Evolutionary conservation across 257 asterid species (phyloP), one percentile per base, ranked within the genome.

Genomic region (Dorcoceras hygrometricum): DNA sequence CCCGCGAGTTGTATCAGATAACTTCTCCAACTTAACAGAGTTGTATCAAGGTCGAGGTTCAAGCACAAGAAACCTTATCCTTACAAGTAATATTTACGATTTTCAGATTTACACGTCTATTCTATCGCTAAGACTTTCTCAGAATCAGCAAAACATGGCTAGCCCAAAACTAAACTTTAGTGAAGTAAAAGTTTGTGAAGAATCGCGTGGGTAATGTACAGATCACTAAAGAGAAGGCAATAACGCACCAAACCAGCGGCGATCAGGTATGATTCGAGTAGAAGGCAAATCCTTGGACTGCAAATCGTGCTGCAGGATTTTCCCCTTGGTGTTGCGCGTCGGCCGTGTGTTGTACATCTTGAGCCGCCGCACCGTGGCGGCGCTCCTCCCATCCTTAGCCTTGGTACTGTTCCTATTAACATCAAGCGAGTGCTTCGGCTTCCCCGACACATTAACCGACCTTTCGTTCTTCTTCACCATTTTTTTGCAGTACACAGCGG

Each of bases 371-470:
- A 94, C 97, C 0, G 97, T 90, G 80, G 96, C 86, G 73, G 96
- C 83, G 81, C 86, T 90, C 25, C 97, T 88, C 36, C 81, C 83
- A 69, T 69, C 34, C 57, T 73, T 85, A 25, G 36, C 71, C 55
- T 93, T 93, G 53, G 75, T 78, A 3, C 34, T 69, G 58, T 76
- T 82, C 68, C 97, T 66, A 61, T 94, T 94, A 2, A 57, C 86
- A 69, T 94, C 97, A 32, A 94, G 77, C 1, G 97, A 90, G 66
- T 94, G 99, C 73, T 90, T 94, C 71, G 99, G 96, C 84, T 90
- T 94, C 9, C 96, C 97, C 0, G 99, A 90, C 1, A 90, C 96
- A 4, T 94, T 90, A 23, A 78, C 93, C 1, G 96, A 81, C 77
- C 69, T 87, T 83, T 88, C 96, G 57, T 78, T 94, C 83, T 68